phyloP scores from a whole-genome alignment of 2,329 filamentous ascomycete genomes.

The Meredithiella fracta region DNA sequence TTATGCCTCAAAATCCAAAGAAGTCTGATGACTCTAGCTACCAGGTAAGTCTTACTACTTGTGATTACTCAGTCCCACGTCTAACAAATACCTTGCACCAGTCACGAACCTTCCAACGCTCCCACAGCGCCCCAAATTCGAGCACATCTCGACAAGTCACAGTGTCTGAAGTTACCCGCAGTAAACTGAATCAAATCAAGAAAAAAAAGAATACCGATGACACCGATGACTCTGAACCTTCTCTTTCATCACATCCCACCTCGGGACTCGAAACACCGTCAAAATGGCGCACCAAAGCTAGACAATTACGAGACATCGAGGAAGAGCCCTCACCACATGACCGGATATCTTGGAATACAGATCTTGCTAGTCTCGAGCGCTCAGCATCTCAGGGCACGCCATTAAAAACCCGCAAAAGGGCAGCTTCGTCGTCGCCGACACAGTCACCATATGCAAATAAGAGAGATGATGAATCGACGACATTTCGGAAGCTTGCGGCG shows the following conservation, averaged over 20 bases:
- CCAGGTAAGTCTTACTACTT: slow-evolving; percentile 12
- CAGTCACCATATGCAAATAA: slow-evolving; percentile 38
- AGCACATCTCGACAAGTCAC: slow-evolving; percentile 17
- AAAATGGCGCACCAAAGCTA: slow-evolving; percentile 38
- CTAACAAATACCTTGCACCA: slow-evolving; percentile 1
- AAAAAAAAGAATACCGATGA: slow-evolving; percentile 24
- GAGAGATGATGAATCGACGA: slow-evolving; percentile 10
- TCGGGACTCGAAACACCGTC: slow-evolving; percentile 32
- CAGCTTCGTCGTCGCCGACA: slow-evolving; percentile 55
- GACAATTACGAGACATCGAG: slow-evolving; percentile 27
- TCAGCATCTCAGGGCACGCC: slow-evolving; percentile 33
- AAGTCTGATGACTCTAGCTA: slow-evolving; percentile 5
- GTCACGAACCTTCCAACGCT: slow-evolving; percentile 32
- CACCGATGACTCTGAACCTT: slow-evolving; percentile 6
- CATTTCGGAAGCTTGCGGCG: slow-evolving; percentile 13
- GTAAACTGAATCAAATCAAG: slow-evolving; percentile 41
- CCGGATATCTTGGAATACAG: slow-evolving; percentile 43
- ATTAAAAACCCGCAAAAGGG: slow-evolving; percentile 44
- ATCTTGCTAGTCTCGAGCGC: slow-evolving; percentile 26
- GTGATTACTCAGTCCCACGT: slow-evolving; percentile 21
- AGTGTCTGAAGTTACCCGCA: slow-evolving; percentile 42
- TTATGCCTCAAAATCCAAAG: slow-evolving; percentile 9
- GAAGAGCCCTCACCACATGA: slow-evolving; percentile 41
- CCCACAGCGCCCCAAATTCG: slow-evolving; percentile 26
- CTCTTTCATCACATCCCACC: slow-evolving; percentile 22